Evolutionary conservation across 2,329 filamentous ascomycete genomes (phyloP).

Genomic region (Aspergillus thermomutatus): DNA sequence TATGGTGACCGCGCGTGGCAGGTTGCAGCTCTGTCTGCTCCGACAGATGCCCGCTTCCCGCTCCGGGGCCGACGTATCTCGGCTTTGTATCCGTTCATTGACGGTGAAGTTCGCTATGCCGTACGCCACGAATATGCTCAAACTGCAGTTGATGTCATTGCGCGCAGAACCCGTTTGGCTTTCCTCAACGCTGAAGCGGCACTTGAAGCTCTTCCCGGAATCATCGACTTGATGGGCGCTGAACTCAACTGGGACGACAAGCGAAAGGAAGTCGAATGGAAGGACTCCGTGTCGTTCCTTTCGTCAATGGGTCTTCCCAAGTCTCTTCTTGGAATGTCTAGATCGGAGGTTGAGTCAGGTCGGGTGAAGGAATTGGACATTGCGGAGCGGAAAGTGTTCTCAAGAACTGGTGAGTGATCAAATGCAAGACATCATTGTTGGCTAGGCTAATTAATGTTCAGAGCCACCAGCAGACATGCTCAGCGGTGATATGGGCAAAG

Average conservation of each 20-base stretch:
- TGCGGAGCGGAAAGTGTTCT: slow-evolving; percentile 38
- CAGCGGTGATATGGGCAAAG: slow-evolving; percentile 37
- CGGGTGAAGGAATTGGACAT: slow-evolving; percentile 45
- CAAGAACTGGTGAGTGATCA: slow-evolving; percentile 38
- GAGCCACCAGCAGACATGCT: slow-evolving; percentile 33
- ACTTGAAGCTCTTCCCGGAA: slow-evolving; percentile 74
- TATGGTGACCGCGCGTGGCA: slow-evolving; percentile 94
- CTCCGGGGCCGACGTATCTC: slow-evolving; percentile 78
- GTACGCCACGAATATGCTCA: slow-evolving; percentile 88
- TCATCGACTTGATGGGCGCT: slow-evolving; percentile 86
- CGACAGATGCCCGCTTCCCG: slow-evolving; percentile 76
- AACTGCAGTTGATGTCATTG: slow-evolving; percentile 83
- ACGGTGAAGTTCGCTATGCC: slow-evolving; percentile 87
- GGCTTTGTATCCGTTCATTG: slow-evolving; percentile 80
- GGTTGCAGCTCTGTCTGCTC: slow-evolving; percentile 73
- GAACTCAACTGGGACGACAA: slow-evolving; percentile 75
- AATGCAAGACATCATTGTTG: not conserved
- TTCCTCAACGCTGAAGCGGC: slow-evolving; percentile 92
- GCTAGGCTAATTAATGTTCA: slow-evolving; percentile 1
- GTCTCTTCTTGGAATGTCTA: slow-evolving; percentile 54
- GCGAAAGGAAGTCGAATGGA: slow-evolving; percentile 78
- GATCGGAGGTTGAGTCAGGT: slow-evolving; percentile 59
- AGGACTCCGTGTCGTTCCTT: slow-evolving; percentile 59
- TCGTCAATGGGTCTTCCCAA: slow-evolving; percentile 61
- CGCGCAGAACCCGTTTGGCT: slow-evolving; percentile 76